These are phyloP conservation scores for Didymella pinodella DNA, from an alignment of 2,329 filamentous ascomycete genomes.

Conservation along the genomic window DNA sequence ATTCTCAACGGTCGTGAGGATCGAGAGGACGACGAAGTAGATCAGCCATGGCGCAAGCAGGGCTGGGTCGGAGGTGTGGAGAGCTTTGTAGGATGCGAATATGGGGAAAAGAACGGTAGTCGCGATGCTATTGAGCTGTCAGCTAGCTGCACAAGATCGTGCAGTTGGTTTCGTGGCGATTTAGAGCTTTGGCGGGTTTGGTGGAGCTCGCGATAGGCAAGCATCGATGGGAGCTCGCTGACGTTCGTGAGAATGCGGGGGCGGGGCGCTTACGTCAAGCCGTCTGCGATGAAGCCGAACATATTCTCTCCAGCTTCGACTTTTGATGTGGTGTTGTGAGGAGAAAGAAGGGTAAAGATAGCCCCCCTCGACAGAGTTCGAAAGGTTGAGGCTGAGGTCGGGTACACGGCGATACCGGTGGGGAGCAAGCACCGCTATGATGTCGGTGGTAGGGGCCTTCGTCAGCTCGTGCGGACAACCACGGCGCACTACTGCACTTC, in stretches of 20 bases:
- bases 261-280: slow-evolving; percentile 47
- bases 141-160: slow-evolving; percentile 20
- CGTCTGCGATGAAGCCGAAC: slow-evolving; percentile 52
- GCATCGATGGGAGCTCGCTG: slow-evolving; percentile 4
- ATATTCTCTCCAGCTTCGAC: slow-evolving; percentile 29
- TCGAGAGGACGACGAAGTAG: slow-evolving; percentile 96
- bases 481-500: slow-evolving; percentile 22
- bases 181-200: slow-evolving; percentile 25
- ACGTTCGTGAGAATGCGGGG: slow-evolving; percentile 37
- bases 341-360: slow-evolving; percentile 8
- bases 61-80: slow-evolving; percentile 88
- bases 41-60: slow-evolving; percentile 97
- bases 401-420: slow-evolving; percentile 27
- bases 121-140: slow-evolving; percentile 41
- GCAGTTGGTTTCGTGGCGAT: slow-evolving; percentile 12
- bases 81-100: slow-evolving; percentile 97
- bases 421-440: slow-evolving; percentile 27
- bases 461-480: slow-evolving; percentile 21
- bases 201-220: slow-evolving; percentile 19
- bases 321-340: slow-evolving; percentile 1
- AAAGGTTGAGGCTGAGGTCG: slow-evolving; percentile 28
- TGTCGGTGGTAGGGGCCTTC: slow-evolving; percentile 17
- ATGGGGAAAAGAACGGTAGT: slow-evolving; percentile 92
- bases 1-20: slow-evolving; percentile 81
- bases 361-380: slow-evolving; percentile 14